Conservation (phyloP, 163 green algal species). For the Picocystis sp. region DNA sequence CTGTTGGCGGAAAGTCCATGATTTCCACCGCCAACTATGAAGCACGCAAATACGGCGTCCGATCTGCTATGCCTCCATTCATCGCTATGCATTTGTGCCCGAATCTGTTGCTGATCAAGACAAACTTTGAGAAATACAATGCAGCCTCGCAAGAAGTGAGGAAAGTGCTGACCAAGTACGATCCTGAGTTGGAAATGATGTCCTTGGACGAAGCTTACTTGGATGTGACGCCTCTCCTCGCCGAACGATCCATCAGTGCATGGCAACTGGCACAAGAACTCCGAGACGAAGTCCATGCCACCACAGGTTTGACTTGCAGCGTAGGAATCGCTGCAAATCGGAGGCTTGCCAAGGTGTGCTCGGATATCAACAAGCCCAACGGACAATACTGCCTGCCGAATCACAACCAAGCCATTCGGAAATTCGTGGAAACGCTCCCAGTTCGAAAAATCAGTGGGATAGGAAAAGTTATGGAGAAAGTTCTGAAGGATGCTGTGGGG, state of each 20-base stretch:
- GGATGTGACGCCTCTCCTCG: constrained; percentile 67
- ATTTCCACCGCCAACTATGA: constrained; percentile 76
- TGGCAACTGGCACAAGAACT: constrained; percentile 44
- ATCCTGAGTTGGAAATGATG: constrained; percentile 20
- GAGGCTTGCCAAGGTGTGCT: constrained; percentile 78
- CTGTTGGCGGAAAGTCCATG: constrained; percentile 55
- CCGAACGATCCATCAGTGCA: not conserved
- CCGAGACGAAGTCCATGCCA: constrained; percentile 30
- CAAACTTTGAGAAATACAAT: constrained; percentile 73
- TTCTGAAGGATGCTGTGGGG: constrained; percentile 40
- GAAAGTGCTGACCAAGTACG: constrained; percentile 22
- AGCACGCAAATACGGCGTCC: constrained; percentile 76
- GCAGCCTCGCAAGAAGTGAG: constrained; percentile 5
- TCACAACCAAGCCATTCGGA: constrained; percentile 30
- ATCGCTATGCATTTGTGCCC: constrained; percentile 80
- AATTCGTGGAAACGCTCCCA: constrained; percentile 55
- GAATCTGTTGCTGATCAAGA: constrained; percentile 48
- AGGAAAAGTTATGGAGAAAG: constrained; percentile 47
- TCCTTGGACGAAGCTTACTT: constrained; percentile 80
- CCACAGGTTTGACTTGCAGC: constrained; percentile 67
- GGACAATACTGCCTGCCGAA: constrained; percentile 58
- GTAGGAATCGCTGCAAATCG: constrained; percentile 65
- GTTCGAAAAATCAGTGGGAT: constrained; percentile 64
- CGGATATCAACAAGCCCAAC: constrained; percentile 89
- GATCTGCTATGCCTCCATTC: constrained; percentile 89